These are phyloP conservation scores for Henckelia pumila DNA, from an alignment of 257 asterid species.

Conservation along the genomic window DNA sequence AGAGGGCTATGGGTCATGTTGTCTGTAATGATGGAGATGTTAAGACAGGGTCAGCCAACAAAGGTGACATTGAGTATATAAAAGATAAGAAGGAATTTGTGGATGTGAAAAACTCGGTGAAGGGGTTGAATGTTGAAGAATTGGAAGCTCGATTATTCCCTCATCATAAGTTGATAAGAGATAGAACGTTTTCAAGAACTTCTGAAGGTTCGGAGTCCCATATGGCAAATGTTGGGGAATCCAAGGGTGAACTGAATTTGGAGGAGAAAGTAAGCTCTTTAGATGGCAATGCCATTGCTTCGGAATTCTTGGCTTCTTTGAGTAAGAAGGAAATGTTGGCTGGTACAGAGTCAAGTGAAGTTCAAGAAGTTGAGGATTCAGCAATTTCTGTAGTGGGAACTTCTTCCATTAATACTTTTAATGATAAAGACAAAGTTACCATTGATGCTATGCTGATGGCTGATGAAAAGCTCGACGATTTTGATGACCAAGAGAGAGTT, in stretches of 20 bases:
- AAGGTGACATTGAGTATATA: slow-evolving; percentile 24
- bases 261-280: slow-evolving; percentile 32
- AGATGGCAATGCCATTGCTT: slow-evolving; percentile 42
- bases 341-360: slow-evolving; percentile 32
- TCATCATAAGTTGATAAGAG: slow-evolving; percentile 69
- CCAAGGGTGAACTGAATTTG: slow-evolving; percentile 23
- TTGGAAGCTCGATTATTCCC: slow-evolving; percentile 71
- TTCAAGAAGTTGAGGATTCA: slow-evolving; percentile 51
- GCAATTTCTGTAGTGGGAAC: slow-evolving; percentile 26
- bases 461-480: slow-evolving; percentile 62
- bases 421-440: slow-evolving; percentile 35
- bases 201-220: slow-evolving; percentile 19
- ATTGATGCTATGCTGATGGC: slow-evolving; percentile 49
- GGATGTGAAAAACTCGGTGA: slow-evolving; percentile 40
- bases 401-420: slow-evolving; percentile 28
- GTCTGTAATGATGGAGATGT: slow-evolving; percentile 34
- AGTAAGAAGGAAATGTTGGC: slow-evolving; percentile 31
- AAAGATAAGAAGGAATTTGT: slow-evolving; percentile 19
- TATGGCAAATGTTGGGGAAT: slow-evolving; percentile 26
- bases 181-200: slow-evolving; percentile 43
- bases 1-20: slow-evolving; percentile 64
- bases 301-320: slow-evolving; percentile 46
- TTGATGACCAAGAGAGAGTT: slow-evolving; percentile 54
- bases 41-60: slow-evolving; percentile 19
- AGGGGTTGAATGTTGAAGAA: slow-evolving; percentile 56